These are phyloP conservation scores for Salvia hispanica DNA, from an alignment of 257 asterid species.

Conservation along the genomic window DNA sequence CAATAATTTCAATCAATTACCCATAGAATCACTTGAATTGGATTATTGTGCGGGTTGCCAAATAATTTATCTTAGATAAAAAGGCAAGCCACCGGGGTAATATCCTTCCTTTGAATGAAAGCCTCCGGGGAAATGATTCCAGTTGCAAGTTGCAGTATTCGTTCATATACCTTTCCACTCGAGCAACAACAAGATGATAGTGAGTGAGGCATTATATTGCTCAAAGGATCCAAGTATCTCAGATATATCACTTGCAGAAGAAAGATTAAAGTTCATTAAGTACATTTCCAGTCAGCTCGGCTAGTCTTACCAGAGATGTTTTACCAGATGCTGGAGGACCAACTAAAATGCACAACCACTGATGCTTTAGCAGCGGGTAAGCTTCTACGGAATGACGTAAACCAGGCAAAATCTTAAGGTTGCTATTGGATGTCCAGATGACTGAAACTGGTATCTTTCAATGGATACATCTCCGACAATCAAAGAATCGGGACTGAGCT, in stretches of 20 bases:
- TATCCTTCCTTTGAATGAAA: conserved; percentile 50
- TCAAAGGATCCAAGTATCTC: conserved; percentile 97
- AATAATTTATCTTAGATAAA: conserved; percentile 44
- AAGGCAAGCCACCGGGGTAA: conserved; percentile 72
- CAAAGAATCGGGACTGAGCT: conserved; percentile 53
- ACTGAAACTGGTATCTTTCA: conserved; percentile 54
- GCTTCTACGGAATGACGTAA: conserved; percentile 73
- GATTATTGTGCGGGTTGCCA: conserved; percentile 39
- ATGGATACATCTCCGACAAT: conserved; percentile 61
- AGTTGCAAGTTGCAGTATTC: conserved; percentile 71
- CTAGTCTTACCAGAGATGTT: conserved; percentile 76
- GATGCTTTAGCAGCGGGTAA: conserved; percentile 65
- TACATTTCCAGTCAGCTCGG: conserved; percentile 84
- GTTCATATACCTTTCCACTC: conserved; percentile 66
- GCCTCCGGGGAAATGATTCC: conserved; percentile 51
- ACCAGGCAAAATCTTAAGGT: conserved; percentile 74
- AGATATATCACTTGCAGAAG: conserved; percentile 94
- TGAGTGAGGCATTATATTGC: conserved; percentile 79
- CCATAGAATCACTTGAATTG: conserved; percentile 54
- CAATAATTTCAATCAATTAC: conserved; percentile 63
- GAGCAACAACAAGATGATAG: conserved; percentile 63
- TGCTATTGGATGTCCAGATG: conserved; percentile 48
- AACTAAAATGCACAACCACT: conserved; percentile 93
- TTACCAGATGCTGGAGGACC: conserved; percentile 94
- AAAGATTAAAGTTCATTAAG: conserved; percentile 83